Evolutionary conservation across 345 rosid genomes (phyloP), one percentile per base, ranked within the genome.

Genomic region (Brassica incana): DNA sequence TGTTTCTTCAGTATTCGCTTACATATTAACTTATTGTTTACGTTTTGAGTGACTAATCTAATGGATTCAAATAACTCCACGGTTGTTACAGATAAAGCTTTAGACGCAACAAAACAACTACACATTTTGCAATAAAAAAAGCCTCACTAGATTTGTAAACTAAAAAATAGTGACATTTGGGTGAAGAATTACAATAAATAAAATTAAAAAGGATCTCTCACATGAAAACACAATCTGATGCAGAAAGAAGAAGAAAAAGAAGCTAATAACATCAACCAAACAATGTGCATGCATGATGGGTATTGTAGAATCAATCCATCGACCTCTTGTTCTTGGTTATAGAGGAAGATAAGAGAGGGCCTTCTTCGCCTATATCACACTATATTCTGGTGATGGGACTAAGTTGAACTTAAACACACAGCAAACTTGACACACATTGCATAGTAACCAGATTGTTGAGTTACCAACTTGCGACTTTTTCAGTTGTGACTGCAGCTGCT

Each of bases 1-100:
- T 8, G 92, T 88, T 45, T 5, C 15, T 11, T 73, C 92, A n/a
- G 15, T 15, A 15, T 15, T 54, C 9, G 18, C 91, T n/a, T 35
- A 82, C 68, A 50, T 29, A 29, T 89, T 60, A 61, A 83, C 7
- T 78, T 87, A 82, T 89, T 78, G 76, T 5, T 33, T 23, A 14
- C 27, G 12, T 67, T 38, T 23, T n/a, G 20, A 23, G 18, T 20
- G 60, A 54, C 27, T 35, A 3, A 35, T 58, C 4, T 54, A 10
- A n/a, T 25, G 72, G 38, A 36, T 10, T 67, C 43, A 33, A 56
- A 6, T 38, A 25, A 56, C n/a, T 27, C 58, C 58, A 12, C 40
- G 1, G 32, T 27, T 36, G 35, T 38, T 38, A 58, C 30, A 75
- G 15, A 54, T 58, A 63, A 29, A 29, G 32, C 32, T 29, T 29